A percentile compares a stretch with the other conserved stretches of the same genome.
Evolutionary conservation across 306 rosid species (phyloP).

Genomic region (Sphenostylis stenocarpa): DNA sequence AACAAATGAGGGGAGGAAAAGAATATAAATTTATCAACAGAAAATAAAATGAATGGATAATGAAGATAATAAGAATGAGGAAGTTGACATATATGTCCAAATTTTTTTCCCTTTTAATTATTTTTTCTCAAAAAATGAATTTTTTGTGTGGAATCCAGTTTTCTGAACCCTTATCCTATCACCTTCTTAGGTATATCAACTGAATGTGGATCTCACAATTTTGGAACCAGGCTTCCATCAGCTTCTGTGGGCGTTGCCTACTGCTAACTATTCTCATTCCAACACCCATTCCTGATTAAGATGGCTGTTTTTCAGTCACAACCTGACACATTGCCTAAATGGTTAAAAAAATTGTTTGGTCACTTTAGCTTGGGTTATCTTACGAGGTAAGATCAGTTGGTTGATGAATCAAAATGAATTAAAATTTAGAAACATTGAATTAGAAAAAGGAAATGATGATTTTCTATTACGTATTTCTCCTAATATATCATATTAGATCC

Average conservation of each 20-base stretch:
- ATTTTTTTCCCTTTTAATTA: neutral
- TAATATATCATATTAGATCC: too few relatives aligned
- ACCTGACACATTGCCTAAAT: too few relatives aligned
- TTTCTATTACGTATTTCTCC: too few relatives aligned
- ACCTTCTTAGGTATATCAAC: constrained; percentile 39
- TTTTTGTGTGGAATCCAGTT: constrained; percentile 58
- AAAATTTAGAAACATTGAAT: too few relatives aligned
- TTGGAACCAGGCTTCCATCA: neutral
- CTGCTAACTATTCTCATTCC: neutral
- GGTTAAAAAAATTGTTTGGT: too few relatives aligned
- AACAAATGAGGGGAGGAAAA: neutral
- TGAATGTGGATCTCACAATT: constrained; percentile 54
- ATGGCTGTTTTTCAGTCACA: neutral
- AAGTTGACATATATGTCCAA: constrained; percentile 41
- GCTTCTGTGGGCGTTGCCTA: neutral
- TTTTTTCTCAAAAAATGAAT: neutral
- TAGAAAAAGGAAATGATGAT: too few relatives aligned
- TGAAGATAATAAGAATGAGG: constrained; percentile 28
- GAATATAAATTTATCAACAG: constrained; percentile 20
- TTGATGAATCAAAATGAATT: too few relatives aligned
- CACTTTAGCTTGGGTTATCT: too few relatives aligned
- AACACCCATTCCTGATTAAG: neutral
- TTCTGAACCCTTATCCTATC: constrained; percentile 60
- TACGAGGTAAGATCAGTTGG: too few relatives aligned
- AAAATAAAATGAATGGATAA: constrained; percentile 37